Evolutionary conservation across 1,284 basidiomycete genomes (phyloP), one percentile per base, ranked within the genome.

Genomic region (Wallemia ichthyophaga): DNA sequence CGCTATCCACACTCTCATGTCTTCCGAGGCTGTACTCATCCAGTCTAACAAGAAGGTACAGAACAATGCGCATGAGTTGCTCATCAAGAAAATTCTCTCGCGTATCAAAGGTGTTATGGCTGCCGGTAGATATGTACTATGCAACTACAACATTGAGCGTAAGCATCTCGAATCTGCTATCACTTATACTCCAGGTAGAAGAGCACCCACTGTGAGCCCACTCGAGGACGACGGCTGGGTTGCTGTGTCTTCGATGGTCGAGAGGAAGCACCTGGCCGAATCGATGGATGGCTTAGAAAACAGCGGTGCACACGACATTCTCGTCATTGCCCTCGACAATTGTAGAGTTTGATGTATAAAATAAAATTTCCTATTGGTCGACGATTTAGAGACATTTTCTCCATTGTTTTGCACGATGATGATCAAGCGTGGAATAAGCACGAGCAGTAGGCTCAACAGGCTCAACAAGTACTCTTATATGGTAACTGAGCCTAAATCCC

Each of bases 71-170:
- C 37, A 48, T 5, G n/a, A 48, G n/a, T 65, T 67, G 7, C 74
- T 96, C 59, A 84, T 92, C 69, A 73, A 80, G 15, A 73, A 84
- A 63, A 81, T 99, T 69, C 84, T 84, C 11, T 80, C 77, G 54
- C 85, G 92, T 33, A 85, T 98, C 64, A 83, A 83, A 1, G 94
- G 94, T 62, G 88, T 96, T 54, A 75, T 96, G 61, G 91, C 94
- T 0, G 88, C 94, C 0, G 74, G 75, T 61, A 81, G 78, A 71
- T 95, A 89, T 69, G 83, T 92, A 57, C 73, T 91, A 21, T 87
- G 87, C 69, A 81, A 88, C 66, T 98, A 95, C 76, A 98, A 98
- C 70, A 76, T 98, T 61, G 71, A 72, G 28, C 77, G 86, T 13
- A 72, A 73, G 24, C 72, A 73, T 53, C 75, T 96, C 5, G 64